Percentiles rank a stretch among this genome's conserved stretches.
phyloP scores from a whole-genome alignment of 305 asterid species.

The Fraxinus nigra region DNA sequence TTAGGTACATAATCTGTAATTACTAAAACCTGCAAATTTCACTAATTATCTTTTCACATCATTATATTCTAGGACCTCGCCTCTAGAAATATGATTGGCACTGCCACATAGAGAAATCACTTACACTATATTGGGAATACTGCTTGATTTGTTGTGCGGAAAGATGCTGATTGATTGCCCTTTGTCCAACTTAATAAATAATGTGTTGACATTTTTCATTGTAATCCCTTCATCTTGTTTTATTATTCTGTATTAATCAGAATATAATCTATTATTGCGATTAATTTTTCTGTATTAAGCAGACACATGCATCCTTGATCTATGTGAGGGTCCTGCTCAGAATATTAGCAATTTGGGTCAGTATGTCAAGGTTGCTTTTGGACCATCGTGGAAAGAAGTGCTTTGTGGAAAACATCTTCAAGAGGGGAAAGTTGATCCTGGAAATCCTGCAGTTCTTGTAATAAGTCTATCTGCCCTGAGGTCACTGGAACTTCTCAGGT shows the following conservation, averaged over 20 bases:
- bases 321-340: conserved; percentile 34
- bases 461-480: conserved; percentile 75
- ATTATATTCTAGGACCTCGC: neutral
- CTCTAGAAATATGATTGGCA: neutral
- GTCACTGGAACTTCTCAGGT: conserved; percentile 82
- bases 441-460: conserved; percentile 80
- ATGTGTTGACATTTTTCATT: neutral
- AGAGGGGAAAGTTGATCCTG: conserved; percentile 66
- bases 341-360: conserved; percentile 47
- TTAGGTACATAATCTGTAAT: neutral
- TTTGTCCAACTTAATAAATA: neutral
- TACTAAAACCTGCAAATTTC: neutral
- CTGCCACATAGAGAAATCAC: neutral
- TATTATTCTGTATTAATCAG: conserved; percentile 7
- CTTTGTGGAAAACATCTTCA: conserved; percentile 51
- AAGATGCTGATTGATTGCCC: conserved; percentile 7
- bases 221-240: neutral
- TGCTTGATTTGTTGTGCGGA: neutral
- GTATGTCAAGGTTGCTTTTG: conserved; percentile 65
- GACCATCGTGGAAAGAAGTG: conserved; percentile 63
- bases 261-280: conserved; percentile 11
- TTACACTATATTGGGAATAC: neutral
- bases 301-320: conserved; percentile 65
- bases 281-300: conserved; percentile 18
- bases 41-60: neutral